Evolutionary conservation across 768 basidiomycete species (phyloP), one percentile per base, ranked within the genome.

Genomic region (Auricularia auricula-judae): DNA sequence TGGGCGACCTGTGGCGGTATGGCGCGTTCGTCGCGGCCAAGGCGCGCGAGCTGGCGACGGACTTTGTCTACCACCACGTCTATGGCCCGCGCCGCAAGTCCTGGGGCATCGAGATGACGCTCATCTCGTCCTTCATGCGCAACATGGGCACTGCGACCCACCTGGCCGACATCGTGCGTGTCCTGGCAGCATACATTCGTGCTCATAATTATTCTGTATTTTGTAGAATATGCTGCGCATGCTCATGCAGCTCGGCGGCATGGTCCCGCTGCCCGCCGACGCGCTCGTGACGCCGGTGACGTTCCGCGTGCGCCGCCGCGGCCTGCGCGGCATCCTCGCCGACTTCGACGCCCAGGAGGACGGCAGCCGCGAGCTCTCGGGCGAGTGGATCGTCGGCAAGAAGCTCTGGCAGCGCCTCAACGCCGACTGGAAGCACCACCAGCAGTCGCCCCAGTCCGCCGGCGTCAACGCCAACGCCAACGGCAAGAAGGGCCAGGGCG

Each of bases 331-430:
- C 14, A 86, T 98, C 63, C 82, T 99, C 16, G 78, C 82, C 4
- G 79, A 86, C 5, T 83, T 83, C 63, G 96, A 98, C 71, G 82
- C 79, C 3, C 71, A 79, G 18, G 96, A 99, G 74, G 80, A 80
- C 10, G 95, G 93, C 39, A 73, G 70, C 8, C 83, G 96, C 3
- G 90, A 95, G 70, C 80, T 99, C 36, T 86, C 86, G 1, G 96
- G 93, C 0, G 96, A 99, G 78, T 99, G 96, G 96, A 87, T 98
- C 29, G 89, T 98, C n/a, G 92, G 92, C 42, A 89, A 89, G 73
- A 85, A 84, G 67, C 84, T 95, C 0, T 99, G 96, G 96, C 86
- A 86, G 67, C 78, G 85, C 35, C 79, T 97, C 68, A 93, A 97
- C 71, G 77, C 81, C 16, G 92, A 95, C 70, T 90, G 91, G 84